Conservation (phyloP, 2,329 filamentous ascomycete species). For the Xylaria sp. region DNA sequence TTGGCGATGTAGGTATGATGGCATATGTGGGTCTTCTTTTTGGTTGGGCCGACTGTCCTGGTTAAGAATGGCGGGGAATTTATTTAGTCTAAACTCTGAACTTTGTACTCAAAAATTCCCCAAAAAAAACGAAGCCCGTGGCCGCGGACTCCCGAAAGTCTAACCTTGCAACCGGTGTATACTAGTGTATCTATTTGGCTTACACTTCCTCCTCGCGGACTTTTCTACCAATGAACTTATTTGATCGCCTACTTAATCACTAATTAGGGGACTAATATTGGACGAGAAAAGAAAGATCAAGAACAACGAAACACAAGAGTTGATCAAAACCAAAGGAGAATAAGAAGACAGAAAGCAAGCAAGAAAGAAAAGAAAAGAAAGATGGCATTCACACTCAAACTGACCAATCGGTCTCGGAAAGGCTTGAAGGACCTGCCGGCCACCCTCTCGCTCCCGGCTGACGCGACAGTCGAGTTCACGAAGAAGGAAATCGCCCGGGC, state of each 20-base stretch:
- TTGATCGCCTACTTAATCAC: background rate
- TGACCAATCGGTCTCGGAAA: conserved; percentile 47
- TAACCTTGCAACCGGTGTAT: conserved; percentile 12
- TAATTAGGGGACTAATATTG: background rate
- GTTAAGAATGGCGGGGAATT: conserved; percentile 1
- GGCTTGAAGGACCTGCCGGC: conserved; percentile 64
- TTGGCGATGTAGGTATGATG: no score
- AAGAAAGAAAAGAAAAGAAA: background rate
- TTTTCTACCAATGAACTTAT: background rate
- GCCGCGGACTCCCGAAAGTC: conserved; percentile 31
- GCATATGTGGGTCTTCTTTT: no score
- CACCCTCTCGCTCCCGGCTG: conserved; percentile 59
- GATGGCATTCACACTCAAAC: conserved; percentile 48
- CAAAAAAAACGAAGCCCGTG: conserved; percentile 4
- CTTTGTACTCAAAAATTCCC: conserved; percentile 29
- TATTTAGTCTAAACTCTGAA: background rate
- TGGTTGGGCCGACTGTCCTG: no score
- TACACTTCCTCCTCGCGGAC: background rate
- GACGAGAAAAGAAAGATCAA: conserved; percentile 17
- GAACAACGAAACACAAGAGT: background rate
- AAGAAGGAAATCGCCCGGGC: conserved; percentile 66
- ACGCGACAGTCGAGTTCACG: conserved; percentile 69
- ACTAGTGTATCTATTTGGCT: background rate
- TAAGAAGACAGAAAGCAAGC: no score
- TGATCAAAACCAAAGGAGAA: background rate